Conservation (phyloP, 768 basidiomycete species). For the Boletus sp. region DNA sequence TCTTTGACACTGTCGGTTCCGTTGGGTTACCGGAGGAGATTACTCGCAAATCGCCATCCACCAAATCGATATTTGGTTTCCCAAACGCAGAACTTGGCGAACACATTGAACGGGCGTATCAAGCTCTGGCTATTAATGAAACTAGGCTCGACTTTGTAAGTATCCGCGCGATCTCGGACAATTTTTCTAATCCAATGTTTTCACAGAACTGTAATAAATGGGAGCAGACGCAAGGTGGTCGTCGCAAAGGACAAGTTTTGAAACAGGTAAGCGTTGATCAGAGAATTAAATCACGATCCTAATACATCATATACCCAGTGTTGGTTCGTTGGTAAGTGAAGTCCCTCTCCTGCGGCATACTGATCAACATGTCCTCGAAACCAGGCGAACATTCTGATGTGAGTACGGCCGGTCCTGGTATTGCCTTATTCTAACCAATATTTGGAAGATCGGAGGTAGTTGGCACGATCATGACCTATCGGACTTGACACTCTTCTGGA, state of each 20-base stretch:
- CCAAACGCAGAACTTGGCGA: constrained; percentile 55
- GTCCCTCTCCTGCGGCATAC: not conserved
- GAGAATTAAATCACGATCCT: not conserved
- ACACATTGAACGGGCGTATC: constrained; percentile 65
- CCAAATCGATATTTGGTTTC: constrained; percentile 62
- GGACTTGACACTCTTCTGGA: constrained; percentile 63
- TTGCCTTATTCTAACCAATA: not conserved
- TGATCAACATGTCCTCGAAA: constrained; percentile 9
- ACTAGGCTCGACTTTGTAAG: constrained; percentile 66
- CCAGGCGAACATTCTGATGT: constrained; percentile 31
- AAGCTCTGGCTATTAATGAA: constrained; percentile 70
- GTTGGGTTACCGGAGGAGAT: constrained; percentile 70
- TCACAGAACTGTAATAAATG: constrained; percentile 61
- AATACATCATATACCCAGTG: constrained; percentile 39
- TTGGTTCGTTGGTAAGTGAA: constrained; percentile 63
- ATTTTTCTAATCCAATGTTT: not conserved
- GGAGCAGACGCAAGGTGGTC: constrained; percentile 52
- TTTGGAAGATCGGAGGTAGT: constrained; percentile 63
- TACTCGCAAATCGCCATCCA: constrained; percentile 41
- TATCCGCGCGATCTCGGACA: not conserved
- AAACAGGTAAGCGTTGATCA: constrained; percentile 48
- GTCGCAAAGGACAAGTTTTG: constrained; percentile 53
- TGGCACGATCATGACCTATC: constrained; percentile 66
- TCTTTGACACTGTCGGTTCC: constrained; percentile 78
- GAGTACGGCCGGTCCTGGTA: not conserved